phyloP scores from a whole-genome alignment of 1,139 yeast genomes.

The Scheffersomyces segobiensis region DNA sequence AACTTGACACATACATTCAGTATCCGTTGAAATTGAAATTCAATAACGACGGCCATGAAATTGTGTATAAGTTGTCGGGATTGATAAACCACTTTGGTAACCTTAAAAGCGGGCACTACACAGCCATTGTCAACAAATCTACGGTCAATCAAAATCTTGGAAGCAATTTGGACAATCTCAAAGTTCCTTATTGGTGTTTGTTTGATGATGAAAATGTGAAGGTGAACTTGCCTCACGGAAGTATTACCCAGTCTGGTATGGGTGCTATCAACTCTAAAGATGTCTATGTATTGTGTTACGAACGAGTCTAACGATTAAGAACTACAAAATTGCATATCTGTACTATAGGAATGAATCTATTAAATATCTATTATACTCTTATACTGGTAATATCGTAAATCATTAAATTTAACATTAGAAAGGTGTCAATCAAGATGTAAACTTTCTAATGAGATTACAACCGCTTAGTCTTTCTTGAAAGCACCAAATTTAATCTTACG shows the following conservation, averaged over 20 bases:
- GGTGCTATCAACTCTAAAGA: constrained; percentile 53
- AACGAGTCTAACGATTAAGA: constrained; percentile 29
- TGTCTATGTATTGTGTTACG: constrained; percentile 75
- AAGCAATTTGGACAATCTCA: constrained; percentile 21
- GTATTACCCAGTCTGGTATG: constrained; percentile 28
- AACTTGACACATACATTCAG: constrained; percentile 52
- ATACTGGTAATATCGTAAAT: background rate
- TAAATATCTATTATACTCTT: too few species aligned
- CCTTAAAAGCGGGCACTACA: constrained; percentile 73
- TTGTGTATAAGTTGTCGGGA: constrained; percentile 56
- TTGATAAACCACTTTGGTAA: constrained; percentile 72
- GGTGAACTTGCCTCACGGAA: constrained; percentile 49
- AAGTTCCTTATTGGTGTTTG: constrained; percentile 57
- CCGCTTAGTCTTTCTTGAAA: background rate
- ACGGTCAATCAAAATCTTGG: constrained; percentile 24
- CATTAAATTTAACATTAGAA: background rate
- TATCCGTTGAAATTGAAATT: constrained; percentile 53
- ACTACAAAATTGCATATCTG: background rate
- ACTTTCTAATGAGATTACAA: too few species aligned
- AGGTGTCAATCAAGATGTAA: background rate
- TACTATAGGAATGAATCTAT: background rate
- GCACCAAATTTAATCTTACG: background rate
- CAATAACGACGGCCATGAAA: constrained; percentile 44
- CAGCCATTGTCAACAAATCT: constrained; percentile 61
- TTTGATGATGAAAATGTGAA: constrained; percentile 71